These are phyloP conservation scores for Exophiala phaeomuriformis DNA, from an alignment of 2,329 filamentous ascomycete genomes.

Conservation along the genomic window DNA sequence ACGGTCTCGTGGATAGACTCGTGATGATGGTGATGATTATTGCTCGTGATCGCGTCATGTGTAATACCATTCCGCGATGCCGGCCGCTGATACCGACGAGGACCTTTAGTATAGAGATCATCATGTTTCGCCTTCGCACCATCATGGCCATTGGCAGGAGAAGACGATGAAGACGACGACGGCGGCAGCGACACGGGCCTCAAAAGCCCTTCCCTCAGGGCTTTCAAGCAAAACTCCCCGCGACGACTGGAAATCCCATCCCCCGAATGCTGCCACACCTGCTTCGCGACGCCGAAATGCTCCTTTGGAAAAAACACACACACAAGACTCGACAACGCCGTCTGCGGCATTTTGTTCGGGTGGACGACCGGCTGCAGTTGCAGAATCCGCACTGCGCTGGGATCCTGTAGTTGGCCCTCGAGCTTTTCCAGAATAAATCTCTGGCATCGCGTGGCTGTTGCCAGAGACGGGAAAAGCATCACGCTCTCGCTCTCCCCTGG, in stretches of 20 bases:
- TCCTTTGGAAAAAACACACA: constrained; percentile 65
- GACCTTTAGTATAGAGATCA: constrained; percentile 55
- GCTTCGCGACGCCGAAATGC: constrained; percentile 67
- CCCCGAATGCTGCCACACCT: constrained; percentile 95
- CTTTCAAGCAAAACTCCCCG: constrained; percentile 76
- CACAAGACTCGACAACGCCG: constrained; percentile 56
- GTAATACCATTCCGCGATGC: constrained; percentile 44
- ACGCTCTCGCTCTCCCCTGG: constrained; percentile 48
- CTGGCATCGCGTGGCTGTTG: constrained; percentile 63
- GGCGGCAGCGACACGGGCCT: constrained; percentile 29
- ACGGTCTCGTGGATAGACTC: neutral
- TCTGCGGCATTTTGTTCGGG: constrained; percentile 38
- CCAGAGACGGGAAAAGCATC: constrained; percentile 72
- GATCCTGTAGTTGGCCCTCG: constrained; percentile 40
- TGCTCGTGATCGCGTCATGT: constrained; percentile 29
- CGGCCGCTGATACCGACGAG: constrained; percentile 67
- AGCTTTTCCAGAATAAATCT: constrained; percentile 62
- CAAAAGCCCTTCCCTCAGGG: constrained; percentile 63
- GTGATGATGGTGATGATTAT: constrained; percentile 3
- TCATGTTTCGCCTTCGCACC: constrained; percentile 19
- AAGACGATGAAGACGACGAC: neutral
- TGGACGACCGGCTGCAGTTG: constrained; percentile 57
- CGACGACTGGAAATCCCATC: constrained; percentile 86
- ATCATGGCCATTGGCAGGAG: too few relatives aligned
- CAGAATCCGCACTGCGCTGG: constrained; percentile 48